Base-by-base conservation (phyloP, 305 asterid genomes). In the Lippia alba region DNA sequence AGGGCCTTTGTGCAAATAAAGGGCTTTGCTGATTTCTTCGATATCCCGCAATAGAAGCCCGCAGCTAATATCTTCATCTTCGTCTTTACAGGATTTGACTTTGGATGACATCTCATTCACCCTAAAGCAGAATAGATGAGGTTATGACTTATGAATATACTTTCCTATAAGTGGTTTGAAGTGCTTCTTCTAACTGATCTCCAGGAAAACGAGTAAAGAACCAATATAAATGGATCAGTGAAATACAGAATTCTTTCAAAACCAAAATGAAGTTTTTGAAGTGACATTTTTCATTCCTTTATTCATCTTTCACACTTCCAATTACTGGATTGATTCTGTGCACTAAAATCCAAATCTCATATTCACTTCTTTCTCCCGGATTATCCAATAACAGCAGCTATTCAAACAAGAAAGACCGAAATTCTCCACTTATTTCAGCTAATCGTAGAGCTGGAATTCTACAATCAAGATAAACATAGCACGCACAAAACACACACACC, bases 21-120 rank as follows among this genome's bases (percentile, higher is more conserved):
- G 92, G 51, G 94, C 90, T 76, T 78, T 82, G 81, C 96, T 84
- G 57, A 93, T 88, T 79, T 89, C 91, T 81, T 89, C 88, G 30
- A 93, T 84, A 74, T 93, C 98, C 44, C 72, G 84, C 83, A 90
- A 76, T 17, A 90, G 77, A 78, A 77, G 84, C 81, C 94, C 92
- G 40, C 86, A 70, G 61, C 81, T 71, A 61, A 62, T 61, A 68
- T 81, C 88, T 60, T 79, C 91, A 55, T 69, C 81, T 0, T 65
- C 74, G 55, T 44, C 74, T 81, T 60, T 78, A 74, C 61, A 51
- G 50, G 71, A 55, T 44, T 71, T 66, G 19, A 70, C 75, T 56
- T 79, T 61, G 8, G 76, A 60, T 8, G 83, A 76, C 90, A 79
- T 77, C 66, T 34, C 75, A 70, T 71, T 57, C 74, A 50, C 71